Percentiles rank a stretch among this genome's conserved stretches.
Conservation (phyloP, 2,329 filamentous ascomycete genomes). For the Colletotrichum acutatum region DNA sequence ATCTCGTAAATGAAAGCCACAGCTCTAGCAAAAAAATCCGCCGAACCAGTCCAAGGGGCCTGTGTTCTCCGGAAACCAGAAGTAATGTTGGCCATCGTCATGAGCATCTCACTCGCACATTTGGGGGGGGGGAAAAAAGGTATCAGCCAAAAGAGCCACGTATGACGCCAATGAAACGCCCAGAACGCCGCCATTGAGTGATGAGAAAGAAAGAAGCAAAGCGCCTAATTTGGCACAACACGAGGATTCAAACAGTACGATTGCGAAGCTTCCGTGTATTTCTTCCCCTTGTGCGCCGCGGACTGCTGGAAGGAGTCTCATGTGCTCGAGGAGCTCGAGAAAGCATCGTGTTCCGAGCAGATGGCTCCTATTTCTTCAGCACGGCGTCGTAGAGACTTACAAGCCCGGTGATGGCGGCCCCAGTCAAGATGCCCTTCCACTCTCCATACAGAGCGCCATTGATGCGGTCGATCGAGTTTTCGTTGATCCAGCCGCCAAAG, state of each 20-base stretch:
- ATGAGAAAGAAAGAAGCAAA: conserved; percentile 5
- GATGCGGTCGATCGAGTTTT: conserved; percentile 70
- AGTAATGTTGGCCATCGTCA: not conserved
- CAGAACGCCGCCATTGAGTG: conserved; percentile 35
- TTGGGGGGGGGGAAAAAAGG: conserved; percentile 25
- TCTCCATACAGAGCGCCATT: conserved; percentile 76
- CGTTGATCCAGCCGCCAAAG: conserved; percentile 70
- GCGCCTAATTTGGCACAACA: not conserved
- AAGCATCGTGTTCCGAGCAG: not conserved
- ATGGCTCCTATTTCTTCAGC: conserved; percentile 67
- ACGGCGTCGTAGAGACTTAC: conserved; percentile 83
- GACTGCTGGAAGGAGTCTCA: not conserved
- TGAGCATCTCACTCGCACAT: not conserved
- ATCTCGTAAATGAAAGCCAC: not conserved
- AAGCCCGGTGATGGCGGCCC: conserved; percentile 74
- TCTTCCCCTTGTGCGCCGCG: not conserved
- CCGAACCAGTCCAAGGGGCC: not conserved
- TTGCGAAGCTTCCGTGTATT: not conserved
- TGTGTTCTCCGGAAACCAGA: not conserved
- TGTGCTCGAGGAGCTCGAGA: not conserved
- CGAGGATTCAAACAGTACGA: not conserved
- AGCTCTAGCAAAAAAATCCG: not conserved
- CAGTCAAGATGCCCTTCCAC: conserved; percentile 76
- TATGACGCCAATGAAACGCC: conserved; percentile 34
- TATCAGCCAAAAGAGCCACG: conserved; percentile 35